These are phyloP conservation scores for Trichoderma lentiforme DNA, from an alignment of 2,329 filamentous ascomycete species.

Conservation along the genomic window DNA sequence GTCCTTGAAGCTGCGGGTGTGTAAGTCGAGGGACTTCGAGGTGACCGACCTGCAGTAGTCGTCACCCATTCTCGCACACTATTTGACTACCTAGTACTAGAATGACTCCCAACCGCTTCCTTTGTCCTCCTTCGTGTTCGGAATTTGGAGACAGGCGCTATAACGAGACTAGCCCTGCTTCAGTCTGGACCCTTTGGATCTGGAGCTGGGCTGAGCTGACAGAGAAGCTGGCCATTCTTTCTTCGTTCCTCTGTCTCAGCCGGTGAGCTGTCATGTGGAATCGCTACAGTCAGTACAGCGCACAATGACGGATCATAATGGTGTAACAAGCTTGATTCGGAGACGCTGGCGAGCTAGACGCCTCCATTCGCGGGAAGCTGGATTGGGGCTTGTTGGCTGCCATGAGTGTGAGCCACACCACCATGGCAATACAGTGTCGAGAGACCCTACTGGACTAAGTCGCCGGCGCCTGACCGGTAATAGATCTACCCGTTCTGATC, in stretches of 20 bases:
- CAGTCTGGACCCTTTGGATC: not conserved
- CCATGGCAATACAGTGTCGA: not conserved
- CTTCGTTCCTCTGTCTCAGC: not conserved
- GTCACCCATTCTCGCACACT: not conserved
- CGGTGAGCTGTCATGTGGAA: not conserved
- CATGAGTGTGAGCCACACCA: not conserved
- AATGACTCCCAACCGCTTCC: not conserved
- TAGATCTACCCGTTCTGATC: not conserved
- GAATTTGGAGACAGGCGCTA: not conserved
- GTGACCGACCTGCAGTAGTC: not conserved
- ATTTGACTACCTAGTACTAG: not conserved
- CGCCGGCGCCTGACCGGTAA: not conserved
- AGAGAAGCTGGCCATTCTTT: not conserved
- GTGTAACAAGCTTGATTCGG: constrained; percentile 10
- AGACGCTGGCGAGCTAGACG: not conserved
- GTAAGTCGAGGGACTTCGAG: not conserved
- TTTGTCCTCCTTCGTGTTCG: not conserved
- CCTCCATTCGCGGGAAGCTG: constrained; percentile 6
- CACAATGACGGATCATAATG: not conserved
- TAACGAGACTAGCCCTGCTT: not conserved
- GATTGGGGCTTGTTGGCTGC: not conserved
- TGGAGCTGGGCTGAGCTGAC: not conserved
- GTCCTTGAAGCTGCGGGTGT: not conserved
- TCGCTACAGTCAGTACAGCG: not conserved
- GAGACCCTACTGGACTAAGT: not conserved